Evolutionary conservation across 106 monocot species (phyloP).

Genomic region (Cymbidium sinense): DNA sequence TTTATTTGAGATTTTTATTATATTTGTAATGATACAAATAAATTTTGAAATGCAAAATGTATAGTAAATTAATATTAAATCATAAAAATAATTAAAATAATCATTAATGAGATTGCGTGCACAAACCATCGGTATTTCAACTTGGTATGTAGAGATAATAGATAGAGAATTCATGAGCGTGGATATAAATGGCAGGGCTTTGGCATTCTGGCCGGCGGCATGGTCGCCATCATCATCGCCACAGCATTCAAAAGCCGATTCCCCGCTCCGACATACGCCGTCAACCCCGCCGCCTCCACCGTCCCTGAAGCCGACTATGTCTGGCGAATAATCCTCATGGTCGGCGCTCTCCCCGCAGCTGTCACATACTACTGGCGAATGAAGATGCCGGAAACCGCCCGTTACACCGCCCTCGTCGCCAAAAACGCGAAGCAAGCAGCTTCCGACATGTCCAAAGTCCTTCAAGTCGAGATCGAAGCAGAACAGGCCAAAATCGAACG

Average conservation of each 20-base stretch:
- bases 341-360: conserved; percentile 13
- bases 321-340: conserved; percentile 16
- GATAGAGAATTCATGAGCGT: too few relatives aligned
- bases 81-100: too few relatives aligned
- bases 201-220: conserved; percentile 27
- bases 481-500: background rate
- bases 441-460: conserved; percentile 18
- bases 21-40: too few relatives aligned
- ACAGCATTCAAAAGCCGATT: conserved; percentile 18
- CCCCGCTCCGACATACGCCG: background rate
- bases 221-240: conserved; percentile 17
- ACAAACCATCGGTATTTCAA: too few relatives aligned
- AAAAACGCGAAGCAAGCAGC: conserved; percentile 16
- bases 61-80: too few relatives aligned
- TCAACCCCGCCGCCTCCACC: conserved; percentile 11
- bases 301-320: conserved; percentile 7
- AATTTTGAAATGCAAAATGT: too few relatives aligned
- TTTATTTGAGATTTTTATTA: too few relatives aligned
- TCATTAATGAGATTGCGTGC: too few relatives aligned
- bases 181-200: conserved; percentile 2
- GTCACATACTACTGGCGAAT: conserved; percentile 16
- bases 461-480: conserved; percentile 1
- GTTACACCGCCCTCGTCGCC: conserved; percentile 22
- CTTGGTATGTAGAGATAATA: too few relatives aligned
- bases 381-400: conserved; percentile 24